Conservation (phyloP, 305 asterid species). For the Coffea humblotiana region DNA sequence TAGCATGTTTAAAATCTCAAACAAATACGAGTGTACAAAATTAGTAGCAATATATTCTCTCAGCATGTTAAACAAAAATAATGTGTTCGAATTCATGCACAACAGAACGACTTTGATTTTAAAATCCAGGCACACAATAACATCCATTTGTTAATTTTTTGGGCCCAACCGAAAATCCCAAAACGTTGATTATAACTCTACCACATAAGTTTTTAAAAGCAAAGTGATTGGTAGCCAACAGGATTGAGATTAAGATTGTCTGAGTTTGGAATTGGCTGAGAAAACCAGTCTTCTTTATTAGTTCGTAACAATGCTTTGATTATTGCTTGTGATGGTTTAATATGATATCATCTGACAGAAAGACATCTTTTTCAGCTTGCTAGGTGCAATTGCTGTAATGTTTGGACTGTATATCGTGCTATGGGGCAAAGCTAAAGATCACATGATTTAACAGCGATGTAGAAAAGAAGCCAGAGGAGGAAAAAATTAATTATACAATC, state of each 20-base stretch:
- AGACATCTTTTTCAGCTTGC: constrained; percentile 31
- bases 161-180: background rate
- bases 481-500: constrained; percentile 20
- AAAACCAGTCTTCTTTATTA: background rate
- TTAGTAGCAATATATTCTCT: background rate
- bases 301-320: background rate
- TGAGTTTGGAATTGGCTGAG: background rate
- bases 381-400: constrained; percentile 66
- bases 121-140: background rate
- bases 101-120: background rate
- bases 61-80: too few species aligned
- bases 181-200: background rate
- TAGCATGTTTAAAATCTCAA: too few species aligned
- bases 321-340: background rate
- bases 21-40: too few species aligned
- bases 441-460: constrained; percentile 22
- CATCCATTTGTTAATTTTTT: too few species aligned
- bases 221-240: too few species aligned
- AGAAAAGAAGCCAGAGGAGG: constrained; percentile 20
- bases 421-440: constrained; percentile 75
- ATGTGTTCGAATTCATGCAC: background rate
- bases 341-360: background rate
- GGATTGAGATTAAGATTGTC: background rate
- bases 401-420: constrained; percentile 64
- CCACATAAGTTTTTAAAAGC: background rate